A percentile compares a stretch with the other conserved stretches of the same genome.
phyloP scores from a whole-genome alignment of 1,284 basidiomycete species.

The Ceratobasidium sp. region DNA sequence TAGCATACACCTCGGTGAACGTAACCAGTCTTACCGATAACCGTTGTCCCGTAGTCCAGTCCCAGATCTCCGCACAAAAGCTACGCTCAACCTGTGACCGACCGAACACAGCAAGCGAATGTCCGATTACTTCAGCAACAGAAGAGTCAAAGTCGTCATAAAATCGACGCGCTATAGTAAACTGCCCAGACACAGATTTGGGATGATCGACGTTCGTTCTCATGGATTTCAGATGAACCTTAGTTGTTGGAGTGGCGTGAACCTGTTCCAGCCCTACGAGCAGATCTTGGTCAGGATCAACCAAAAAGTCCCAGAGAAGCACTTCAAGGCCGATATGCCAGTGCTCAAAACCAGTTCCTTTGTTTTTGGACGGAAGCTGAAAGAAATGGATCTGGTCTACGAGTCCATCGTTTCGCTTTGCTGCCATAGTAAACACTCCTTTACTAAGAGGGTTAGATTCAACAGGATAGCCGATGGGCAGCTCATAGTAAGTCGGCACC shows the following conservation, averaged over 20 bases:
- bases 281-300: conserved; percentile 29
- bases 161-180: neutral
- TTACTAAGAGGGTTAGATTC: neutral
- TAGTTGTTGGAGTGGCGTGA: neutral
- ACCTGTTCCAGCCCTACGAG: neutral
- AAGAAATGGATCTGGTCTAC: neutral
- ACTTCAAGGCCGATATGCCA: neutral
- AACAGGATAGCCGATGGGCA: neutral
- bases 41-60: conserved; percentile 16
- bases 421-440: neutral
- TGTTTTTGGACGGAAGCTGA: conserved; percentile 19
- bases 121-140: neutral
- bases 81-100: neutral
- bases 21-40: conserved; percentile 3
- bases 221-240: conserved; percentile 10
- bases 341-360: neutral
- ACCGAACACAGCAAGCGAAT: neutral
- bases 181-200: neutral
- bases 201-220: neutral
- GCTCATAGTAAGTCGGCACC: neutral
- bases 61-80: neutral
- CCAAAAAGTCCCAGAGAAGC: no score
- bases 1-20: neutral
- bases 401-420: no score
- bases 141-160: neutral